A percentile compares a stretch with the other conserved stretches of the same genome.
phyloP scores from a whole-genome alignment of 1,284 basidiomycete species.

The Marasmius fiardii region DNA sequence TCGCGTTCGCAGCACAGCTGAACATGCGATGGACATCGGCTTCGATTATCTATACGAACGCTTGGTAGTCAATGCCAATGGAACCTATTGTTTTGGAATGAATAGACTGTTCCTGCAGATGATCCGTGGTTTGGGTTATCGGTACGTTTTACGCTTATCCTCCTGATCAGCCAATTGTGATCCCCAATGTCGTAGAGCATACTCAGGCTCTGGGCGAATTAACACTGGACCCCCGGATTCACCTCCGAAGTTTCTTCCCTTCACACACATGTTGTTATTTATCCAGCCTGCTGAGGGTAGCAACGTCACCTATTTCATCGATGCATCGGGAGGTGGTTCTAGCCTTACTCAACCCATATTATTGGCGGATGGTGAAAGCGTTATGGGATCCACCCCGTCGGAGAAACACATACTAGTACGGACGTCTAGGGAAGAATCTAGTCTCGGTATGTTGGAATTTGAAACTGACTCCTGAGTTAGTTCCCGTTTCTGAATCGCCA shows the following conservation, averaged over 20 bases:
- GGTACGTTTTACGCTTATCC: constrained; percentile 18
- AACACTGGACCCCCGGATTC: constrained; percentile 22
- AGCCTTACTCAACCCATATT: constrained; percentile 31
- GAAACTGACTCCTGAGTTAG: background rate
- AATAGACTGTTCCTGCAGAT: constrained; percentile 31
- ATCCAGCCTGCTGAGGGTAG: constrained; percentile 29
- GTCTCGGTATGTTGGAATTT: constrained; percentile 19
- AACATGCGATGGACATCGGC: constrained; percentile 28
- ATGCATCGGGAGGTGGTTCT: constrained; percentile 13
- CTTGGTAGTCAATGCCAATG: constrained; percentile 23
- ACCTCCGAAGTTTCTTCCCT: constrained; percentile 17
- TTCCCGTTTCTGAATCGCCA: background rate
- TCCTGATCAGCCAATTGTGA: background rate
- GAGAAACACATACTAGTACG: constrained; percentile 27
- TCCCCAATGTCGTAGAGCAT: background rate
- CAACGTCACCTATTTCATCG: constrained; percentile 30
- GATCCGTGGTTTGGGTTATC: constrained; percentile 32
- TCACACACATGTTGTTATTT: constrained; percentile 31
- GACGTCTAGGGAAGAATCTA: constrained; percentile 18
- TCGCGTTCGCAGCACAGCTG: constrained; percentile 20
- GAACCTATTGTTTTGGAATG: constrained; percentile 34
- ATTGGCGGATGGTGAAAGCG: constrained; percentile 23
- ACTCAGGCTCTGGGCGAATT: background rate
- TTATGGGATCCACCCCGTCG: constrained; percentile 21
- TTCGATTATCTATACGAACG: constrained; percentile 25